These are phyloP conservation scores for Diaporthe velutina DNA, from an alignment of 2,329 filamentous ascomycete species.

Conservation along the genomic window DNA sequence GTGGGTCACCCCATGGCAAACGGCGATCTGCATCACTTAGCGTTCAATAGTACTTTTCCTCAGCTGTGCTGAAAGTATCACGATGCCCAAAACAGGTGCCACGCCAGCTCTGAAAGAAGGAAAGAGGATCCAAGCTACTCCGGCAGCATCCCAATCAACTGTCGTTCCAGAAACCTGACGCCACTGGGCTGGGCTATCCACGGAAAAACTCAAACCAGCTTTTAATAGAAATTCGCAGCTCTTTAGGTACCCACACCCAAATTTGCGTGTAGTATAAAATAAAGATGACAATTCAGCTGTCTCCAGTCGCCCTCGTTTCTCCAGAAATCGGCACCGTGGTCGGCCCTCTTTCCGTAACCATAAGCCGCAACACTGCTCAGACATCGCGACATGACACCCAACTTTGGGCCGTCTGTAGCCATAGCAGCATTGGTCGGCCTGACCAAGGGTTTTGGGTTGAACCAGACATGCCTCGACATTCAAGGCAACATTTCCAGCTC, in stretches of 20 bases:
- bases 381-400: neutral
- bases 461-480: constrained; percentile 21
- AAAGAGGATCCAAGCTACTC: neutral
- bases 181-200: neutral
- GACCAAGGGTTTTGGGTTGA: neutral
- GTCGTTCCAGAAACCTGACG: neutral
- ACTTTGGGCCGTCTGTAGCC: neutral
- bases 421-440: neutral
- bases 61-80: constrained; percentile 9
- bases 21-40: constrained; percentile 9
- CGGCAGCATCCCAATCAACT: neutral
- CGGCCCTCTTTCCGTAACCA: neutral
- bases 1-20: neutral
- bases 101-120: neutral
- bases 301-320: neutral
- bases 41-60: neutral
- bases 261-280: neutral
- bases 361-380: neutral
- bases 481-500: constrained; percentile 21
- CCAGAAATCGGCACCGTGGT: neutral
- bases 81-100: neutral
- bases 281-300: neutral
- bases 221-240: neutral
- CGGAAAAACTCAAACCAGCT: neutral
- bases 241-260: neutral